phyloP scores from a whole-genome alignment of 192 early-diverging fungal species.

The Umbelopsis isabellina region DNA sequence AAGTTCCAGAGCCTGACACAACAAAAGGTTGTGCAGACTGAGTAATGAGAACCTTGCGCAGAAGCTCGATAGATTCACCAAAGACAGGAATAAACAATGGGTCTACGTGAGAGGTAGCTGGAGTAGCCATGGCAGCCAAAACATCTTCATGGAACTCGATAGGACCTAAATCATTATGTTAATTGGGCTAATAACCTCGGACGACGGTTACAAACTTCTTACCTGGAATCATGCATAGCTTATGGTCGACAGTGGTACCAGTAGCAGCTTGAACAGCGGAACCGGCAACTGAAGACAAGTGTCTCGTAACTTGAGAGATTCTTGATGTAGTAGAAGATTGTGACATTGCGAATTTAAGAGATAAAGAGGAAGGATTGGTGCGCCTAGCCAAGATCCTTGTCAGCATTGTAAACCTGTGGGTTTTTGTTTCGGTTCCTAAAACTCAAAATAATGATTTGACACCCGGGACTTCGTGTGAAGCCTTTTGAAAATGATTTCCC shows the following conservation, averaged over 20 bases:
- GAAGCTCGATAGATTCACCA: constrained; percentile 66
- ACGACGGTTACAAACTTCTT: neutral
- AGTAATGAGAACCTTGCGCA: constrained; percentile 65
- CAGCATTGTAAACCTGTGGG: neutral
- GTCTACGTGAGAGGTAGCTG: constrained; percentile 76
- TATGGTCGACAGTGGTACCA: constrained; percentile 36
- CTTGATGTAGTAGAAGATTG: constrained; percentile 13
- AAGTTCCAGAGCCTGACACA: constrained; percentile 77
- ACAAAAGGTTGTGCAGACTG: constrained; percentile 77
- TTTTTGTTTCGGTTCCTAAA: constrained; percentile 25
- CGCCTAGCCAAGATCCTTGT: neutral
- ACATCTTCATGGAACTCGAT: constrained; percentile 77
- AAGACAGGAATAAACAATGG: constrained; percentile 75
- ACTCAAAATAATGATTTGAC: constrained; percentile 6
- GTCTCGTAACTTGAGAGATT: constrained; percentile 16
- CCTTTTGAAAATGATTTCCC: constrained; percentile 1
- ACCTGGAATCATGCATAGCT: constrained; percentile 79
- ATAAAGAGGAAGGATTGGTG: neutral
- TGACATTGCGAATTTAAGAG: constrained; percentile 1
- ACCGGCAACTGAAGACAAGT: constrained; percentile 11
- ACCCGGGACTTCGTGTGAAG: constrained; percentile 2
- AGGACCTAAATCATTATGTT: constrained; percentile 46
- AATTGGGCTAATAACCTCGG: neutral
- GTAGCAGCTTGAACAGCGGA: neutral
- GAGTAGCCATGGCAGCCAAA: constrained; percentile 66